Evolutionary conservation across 2,329 filamentous ascomycete species (phyloP), one percentile per base, ranked within the genome.

Genomic region (Domatiomyces catenatus): DNA sequence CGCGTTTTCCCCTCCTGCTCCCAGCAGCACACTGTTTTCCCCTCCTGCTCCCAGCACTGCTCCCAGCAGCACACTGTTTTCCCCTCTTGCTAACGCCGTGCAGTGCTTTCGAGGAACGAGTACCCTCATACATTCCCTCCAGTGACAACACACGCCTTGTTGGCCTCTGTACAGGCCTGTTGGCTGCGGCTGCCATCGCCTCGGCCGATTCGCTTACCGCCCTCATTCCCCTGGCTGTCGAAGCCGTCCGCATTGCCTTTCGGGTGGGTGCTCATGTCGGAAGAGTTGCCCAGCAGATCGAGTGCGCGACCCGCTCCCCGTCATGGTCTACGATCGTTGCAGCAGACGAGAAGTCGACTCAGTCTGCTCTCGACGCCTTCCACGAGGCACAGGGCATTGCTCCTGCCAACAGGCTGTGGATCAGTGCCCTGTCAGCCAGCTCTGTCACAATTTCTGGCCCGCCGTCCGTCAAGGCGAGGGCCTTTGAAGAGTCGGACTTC

Each of bases 401-500:
- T 43, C 64, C 64, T 17, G 71, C 74, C 44, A 73, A 67, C 51
- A 72, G 68, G 55, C 74, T 76, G 2, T 80, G 78, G 64, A 68
- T 80, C 61, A 79, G 76, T 59, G 76, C 76, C 15, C 71, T 79
- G 53, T 77, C 75, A 55, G 70, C 71, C 39, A 77, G 76, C 66
- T 75, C 76, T 39, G 64, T 80, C 50, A 80, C 76, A 15, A 71
- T 80, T 61, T 79, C 75, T 55, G 77, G 75, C 45, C 76, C 77
- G 18, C 77, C 77, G 6, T 67, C 68, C 10, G 73, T 72, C 3
- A 71, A 76, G 36, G 69, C 71, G 55, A 67, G 69, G 19, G 69
- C 79, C 48, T 73, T 79, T 57, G 65, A 77, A 49, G 51, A 55
- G 7, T 67, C 64, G 18, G 67, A 71, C 26, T 64, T 71, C 39